Evolutionary conservation across 148 eudicot species (phyloP).

Genomic region (Rhododendron simsii): DNA sequence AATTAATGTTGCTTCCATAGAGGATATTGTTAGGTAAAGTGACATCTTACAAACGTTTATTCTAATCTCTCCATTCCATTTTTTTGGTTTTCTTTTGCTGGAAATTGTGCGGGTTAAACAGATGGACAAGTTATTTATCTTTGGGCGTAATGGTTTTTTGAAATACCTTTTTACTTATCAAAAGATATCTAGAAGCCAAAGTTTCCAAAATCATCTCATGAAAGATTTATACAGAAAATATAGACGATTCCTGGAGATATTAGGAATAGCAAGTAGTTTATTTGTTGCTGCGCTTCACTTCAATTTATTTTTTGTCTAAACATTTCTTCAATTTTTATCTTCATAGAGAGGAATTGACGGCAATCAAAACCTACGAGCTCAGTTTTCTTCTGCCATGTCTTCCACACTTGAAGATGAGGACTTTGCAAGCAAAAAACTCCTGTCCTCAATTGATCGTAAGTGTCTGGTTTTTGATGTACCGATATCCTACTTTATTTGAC

Average conservation of each 20-base stretch:
- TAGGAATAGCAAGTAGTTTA: background rate
- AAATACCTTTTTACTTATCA: background rate
- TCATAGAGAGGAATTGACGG: constrained; percentile 70
- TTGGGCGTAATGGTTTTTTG: background rate
- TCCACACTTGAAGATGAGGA: constrained; percentile 70
- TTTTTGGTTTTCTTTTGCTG: background rate
- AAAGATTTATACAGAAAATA: background rate
- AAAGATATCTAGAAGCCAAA: background rate
- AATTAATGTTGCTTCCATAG: constrained; percentile 73
- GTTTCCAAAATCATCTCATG: background rate
- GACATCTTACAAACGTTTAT: background rate
- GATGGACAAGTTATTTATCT: background rate
- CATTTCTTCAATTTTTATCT: background rate
- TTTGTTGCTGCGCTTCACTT: background rate
- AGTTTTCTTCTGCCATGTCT: constrained; percentile 73
- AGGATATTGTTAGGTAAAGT: constrained; percentile 69
- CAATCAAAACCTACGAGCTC: constrained; percentile 58
- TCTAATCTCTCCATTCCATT: background rate
- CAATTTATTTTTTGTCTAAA: background rate
- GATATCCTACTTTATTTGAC: background rate
- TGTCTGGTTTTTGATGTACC: background rate
- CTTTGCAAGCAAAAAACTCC: constrained; percentile 67
- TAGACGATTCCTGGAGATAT: background rate
- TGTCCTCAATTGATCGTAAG: constrained; percentile 77
- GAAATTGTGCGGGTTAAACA: background rate